Base-by-base conservation (phyloP, 2,329 filamentous ascomycete species). In the Botrytis paeoniae region DNA sequence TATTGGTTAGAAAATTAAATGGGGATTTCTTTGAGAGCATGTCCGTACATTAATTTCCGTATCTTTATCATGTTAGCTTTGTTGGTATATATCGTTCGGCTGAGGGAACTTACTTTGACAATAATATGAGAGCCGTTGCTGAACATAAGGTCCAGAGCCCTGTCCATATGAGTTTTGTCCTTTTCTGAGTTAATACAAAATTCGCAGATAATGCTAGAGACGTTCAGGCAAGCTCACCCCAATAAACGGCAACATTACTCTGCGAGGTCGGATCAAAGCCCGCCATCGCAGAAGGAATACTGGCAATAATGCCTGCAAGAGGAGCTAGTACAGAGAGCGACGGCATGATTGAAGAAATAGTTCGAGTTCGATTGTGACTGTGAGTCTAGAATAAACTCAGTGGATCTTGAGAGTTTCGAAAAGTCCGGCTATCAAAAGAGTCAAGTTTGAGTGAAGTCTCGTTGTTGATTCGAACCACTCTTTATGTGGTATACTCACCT, bases 181-280 rank as follows among this genome's bases (percentile, higher is more conserved):
- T 82, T 71, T 48, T 70, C 70, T 84, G 48, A 66, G 54, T 78
- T 18, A 75, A 41, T 29, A 25, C 22, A 20, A 51, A 12, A 37
- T 45, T n/a, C 62, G 22, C 61, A n/a, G 25, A 14, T 22, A 4
- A 60, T 37, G 4, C n/a, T 18, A 45, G 29, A n/a, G 32, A 43
- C 5, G 41, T 45, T 20, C 20, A 65, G 7, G 20, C 20, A 39
- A 14, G 43, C 81, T 77, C 81, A 83, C 89, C 91, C 90, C 90
- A 93, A 80, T 93, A 93, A 2, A 92, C 84, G 39, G 87, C 89
- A 71, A 92, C 79, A 77, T 91, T 92, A 68, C 80, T 83, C 2
- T 79, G 77, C 1, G 85, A 84, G n/a, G 78, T 78, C 7, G 86
- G 74, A 74, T 85, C 81, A 76, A 88, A 81, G 37, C 80, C 82